These are phyloP conservation scores for Lentinus brumalis DNA, from an alignment of 768 basidiomycete species.

Conservation along the genomic window DNA sequence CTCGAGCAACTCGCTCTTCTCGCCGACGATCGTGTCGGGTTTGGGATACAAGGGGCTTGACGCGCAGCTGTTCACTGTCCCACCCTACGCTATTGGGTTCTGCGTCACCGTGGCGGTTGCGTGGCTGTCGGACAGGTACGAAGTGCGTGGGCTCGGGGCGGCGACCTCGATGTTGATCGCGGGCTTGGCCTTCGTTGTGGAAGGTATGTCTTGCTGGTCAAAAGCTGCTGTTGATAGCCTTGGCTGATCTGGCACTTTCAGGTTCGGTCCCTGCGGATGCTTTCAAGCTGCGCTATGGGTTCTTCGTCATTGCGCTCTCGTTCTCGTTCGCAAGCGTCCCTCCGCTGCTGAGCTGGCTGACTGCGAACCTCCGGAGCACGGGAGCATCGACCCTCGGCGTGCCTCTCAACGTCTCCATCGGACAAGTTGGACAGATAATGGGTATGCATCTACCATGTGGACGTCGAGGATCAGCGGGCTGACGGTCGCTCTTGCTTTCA, in stretches of 20 bases:
- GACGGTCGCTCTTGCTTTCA: background rate
- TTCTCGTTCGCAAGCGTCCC: slow-evolving; percentile 39
- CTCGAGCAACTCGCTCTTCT: slow-evolving; percentile 53
- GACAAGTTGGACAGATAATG: slow-evolving; percentile 39
- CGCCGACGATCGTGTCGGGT: slow-evolving; percentile 68
- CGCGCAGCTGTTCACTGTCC: slow-evolving; percentile 66
- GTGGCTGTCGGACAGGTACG: slow-evolving; percentile 24
- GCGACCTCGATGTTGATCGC: slow-evolving; percentile 20
- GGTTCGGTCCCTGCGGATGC: slow-evolving; percentile 26
- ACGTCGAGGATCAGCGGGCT: background rate
- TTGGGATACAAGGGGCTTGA: slow-evolving; percentile 56
- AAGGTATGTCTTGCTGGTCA: slow-evolving; percentile 15
- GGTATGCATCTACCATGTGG: slow-evolving; percentile 14
- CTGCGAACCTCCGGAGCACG: slow-evolving; percentile 36
- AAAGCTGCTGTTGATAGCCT: background rate
- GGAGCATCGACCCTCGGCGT: slow-evolving; percentile 35
- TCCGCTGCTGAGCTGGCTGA: slow-evolving; percentile 39
- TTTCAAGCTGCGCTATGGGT: slow-evolving; percentile 34
- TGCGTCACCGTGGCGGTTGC: slow-evolving; percentile 25
- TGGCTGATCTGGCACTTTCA: background rate
- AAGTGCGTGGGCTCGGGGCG: slow-evolving; percentile 20
- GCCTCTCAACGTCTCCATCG: slow-evolving; percentile 36
- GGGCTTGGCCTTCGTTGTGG: slow-evolving; percentile 20
- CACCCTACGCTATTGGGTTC: slow-evolving; percentile 41
- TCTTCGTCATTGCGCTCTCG: slow-evolving; percentile 33